Evolutionary conservation across 805 yeast genomes (phyloP).

Genomic region (Wickerhamiella allomyrinae): DNA sequence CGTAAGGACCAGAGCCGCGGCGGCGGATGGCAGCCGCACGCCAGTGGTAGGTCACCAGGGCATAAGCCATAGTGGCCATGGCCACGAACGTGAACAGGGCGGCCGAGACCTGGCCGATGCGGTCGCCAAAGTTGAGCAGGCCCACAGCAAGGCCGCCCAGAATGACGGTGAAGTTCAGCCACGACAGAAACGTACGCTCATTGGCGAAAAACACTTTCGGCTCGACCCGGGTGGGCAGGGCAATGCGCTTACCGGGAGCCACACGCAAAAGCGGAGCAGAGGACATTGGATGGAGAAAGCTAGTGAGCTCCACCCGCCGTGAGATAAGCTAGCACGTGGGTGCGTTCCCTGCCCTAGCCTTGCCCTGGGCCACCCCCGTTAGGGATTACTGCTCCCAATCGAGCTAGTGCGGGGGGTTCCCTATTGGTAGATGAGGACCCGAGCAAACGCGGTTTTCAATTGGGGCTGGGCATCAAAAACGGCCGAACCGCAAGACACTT

Average conservation of each 20-base stretch:
- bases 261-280: conserved; percentile 61
- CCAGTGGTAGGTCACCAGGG: conserved; percentile 95
- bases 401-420: too few relatives aligned
- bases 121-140: conserved; percentile 88
- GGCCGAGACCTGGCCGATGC: conserved; percentile 82
- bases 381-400: too few relatives aligned
- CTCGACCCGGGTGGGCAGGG: conserved; percentile 94
- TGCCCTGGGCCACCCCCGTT: too few relatives aligned
- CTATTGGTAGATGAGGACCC: too few relatives aligned
- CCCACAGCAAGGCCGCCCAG: conserved; percentile 96
- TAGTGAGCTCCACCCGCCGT: too few relatives aligned
- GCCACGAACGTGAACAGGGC: conserved; percentile 90
- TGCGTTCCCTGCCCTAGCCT: not conserved
- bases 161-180: conserved; percentile 98
- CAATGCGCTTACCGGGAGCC: conserved; percentile 79
- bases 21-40: conserved; percentile 97
- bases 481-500: too few relatives aligned
- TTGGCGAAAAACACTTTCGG: conserved; percentile 98
- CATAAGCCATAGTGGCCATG: conserved; percentile 95
- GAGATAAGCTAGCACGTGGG: conserved; percentile 1
- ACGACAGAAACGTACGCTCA: conserved; percentile 93
- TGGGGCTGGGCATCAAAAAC: too few relatives aligned
- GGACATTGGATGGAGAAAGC: conserved; percentile 35
- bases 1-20: conserved; percentile 98
- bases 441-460: too few relatives aligned